Conservation (phyloP, 1,284 basidiomycete genomes). For the Pterulicium gracile region DNA sequence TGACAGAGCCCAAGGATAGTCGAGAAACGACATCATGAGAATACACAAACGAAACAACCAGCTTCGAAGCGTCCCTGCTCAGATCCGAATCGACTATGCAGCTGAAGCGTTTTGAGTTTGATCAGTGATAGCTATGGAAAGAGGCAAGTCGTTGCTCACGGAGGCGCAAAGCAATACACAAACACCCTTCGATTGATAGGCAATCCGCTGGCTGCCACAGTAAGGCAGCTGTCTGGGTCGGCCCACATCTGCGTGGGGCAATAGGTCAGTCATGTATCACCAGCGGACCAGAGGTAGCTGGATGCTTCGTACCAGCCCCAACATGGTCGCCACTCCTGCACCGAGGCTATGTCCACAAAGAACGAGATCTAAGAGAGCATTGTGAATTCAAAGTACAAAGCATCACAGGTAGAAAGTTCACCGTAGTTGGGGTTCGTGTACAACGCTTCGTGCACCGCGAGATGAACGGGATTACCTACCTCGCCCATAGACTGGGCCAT, state of each 20-base stretch:
- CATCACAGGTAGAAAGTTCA: slow-evolving; percentile 17
- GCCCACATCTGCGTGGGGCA: slow-evolving; percentile 70
- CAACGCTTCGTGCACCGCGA: slow-evolving; percentile 63
- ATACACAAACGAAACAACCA: slow-evolving; percentile 72
- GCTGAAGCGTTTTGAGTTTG: slow-evolving; percentile 24
- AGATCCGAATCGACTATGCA: slow-evolving; percentile 50
- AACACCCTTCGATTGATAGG: slow-evolving; percentile 57
- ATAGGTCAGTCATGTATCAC: neutral
- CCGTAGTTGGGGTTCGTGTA: slow-evolving; percentile 60
- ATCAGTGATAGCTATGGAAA: slow-evolving; percentile 9
- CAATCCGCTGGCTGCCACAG: slow-evolving; percentile 59
- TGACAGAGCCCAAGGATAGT: slow-evolving; percentile 66
- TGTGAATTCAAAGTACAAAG: neutral
- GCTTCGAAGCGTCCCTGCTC: slow-evolving; percentile 38
- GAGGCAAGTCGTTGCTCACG: slow-evolving; percentile 35
- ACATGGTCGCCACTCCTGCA: slow-evolving; percentile 70
- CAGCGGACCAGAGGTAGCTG: neutral
- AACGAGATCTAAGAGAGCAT: slow-evolving; percentile 41
- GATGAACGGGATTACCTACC: slow-evolving; percentile 65
- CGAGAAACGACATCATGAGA: slow-evolving; percentile 76
- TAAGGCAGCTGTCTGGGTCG: slow-evolving; percentile 64
- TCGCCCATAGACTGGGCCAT: slow-evolving; percentile 75
- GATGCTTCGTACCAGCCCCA: slow-evolving; percentile 49
- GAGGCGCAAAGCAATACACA: slow-evolving; percentile 75
- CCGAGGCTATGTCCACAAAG: slow-evolving; percentile 83